Evolutionary conservation across 108 stramenopile species (phyloP).

Genomic region (Nannochloropsis gaditana): DNA sequence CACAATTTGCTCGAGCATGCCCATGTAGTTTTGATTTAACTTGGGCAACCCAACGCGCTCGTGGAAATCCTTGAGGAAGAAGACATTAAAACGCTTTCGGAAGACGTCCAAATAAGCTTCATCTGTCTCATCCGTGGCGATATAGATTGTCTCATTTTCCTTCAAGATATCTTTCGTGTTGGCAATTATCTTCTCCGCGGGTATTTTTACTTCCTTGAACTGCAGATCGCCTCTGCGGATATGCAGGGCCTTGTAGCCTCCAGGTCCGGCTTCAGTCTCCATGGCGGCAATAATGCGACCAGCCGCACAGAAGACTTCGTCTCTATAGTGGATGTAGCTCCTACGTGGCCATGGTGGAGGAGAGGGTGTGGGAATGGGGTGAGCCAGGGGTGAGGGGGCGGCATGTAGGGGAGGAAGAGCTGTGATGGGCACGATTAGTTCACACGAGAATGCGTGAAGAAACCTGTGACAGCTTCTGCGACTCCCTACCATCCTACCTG

Average conservation of each 20-base stretch:
- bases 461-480: no score
- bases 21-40: conserved; percentile 75
- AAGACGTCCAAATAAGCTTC: conserved; percentile 61
- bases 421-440: no score
- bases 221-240: conserved; percentile 62
- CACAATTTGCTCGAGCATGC: conserved; percentile 87
- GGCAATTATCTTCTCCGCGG: conserved; percentile 38
- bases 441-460: no score
- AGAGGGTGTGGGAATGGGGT: background rate
- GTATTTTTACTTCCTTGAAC: conserved; percentile 41
- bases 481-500: background rate
- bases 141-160: conserved; percentile 41
- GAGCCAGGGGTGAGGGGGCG: no score
- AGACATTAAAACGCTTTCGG: conserved; percentile 22
- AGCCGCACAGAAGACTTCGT: conserved; percentile 56
- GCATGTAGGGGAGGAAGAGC: no score
- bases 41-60: conserved; percentile 51
- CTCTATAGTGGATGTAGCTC: conserved; percentile 50
- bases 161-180: conserved; percentile 29
- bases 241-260: conserved; percentile 39
- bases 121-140: conserved; percentile 55
- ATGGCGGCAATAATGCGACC: conserved; percentile 28
- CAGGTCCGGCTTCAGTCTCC: conserved; percentile 21
- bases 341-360: background rate
- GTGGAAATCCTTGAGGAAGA: conserved; percentile 49